Conservation (phyloP, 495 filamentous ascomycete species). For the Neurospora sp. region DNA sequence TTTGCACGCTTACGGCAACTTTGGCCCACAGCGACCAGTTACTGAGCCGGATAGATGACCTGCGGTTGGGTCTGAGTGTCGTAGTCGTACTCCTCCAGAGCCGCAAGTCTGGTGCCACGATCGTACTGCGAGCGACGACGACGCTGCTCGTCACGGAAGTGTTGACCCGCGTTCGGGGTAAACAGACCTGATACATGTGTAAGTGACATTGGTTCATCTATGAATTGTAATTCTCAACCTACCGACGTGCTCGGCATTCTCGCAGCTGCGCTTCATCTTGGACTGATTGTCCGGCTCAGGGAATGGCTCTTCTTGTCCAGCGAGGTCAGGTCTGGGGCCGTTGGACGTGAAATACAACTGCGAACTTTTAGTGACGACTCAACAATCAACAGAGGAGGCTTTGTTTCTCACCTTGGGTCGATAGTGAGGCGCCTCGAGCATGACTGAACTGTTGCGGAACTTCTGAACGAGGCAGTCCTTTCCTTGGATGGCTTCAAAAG, state of each 20-base stretch:
- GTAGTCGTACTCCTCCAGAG: slow-evolving; percentile 49
- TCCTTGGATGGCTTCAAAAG: slow-evolving; percentile 67
- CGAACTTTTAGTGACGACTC: slow-evolving; percentile 4
- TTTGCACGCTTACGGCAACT: background rate
- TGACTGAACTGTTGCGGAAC: slow-evolving; percentile 92
- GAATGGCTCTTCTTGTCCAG: slow-evolving; percentile 57
- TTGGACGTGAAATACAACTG: slow-evolving; percentile 43
- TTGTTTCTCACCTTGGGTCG: slow-evolving; percentile 61
- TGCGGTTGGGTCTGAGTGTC: slow-evolving; percentile 26
- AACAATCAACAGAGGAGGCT: background rate
- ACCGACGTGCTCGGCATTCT: slow-evolving; percentile 81
- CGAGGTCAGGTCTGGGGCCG: slow-evolving; percentile 28
- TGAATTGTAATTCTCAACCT: slow-evolving; percentile 19
- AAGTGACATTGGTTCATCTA: background rate
- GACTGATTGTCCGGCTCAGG: slow-evolving; percentile 71
- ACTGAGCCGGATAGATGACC: slow-evolving; percentile 17
- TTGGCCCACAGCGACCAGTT: background rate
- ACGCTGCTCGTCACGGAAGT: slow-evolving; percentile 65
- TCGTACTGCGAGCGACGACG: slow-evolving; percentile 69
- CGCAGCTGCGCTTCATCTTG: slow-evolving; percentile 74
- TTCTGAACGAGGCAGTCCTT: slow-evolving; percentile 83
- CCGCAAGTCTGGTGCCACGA: slow-evolving; percentile 54
- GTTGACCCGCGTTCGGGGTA: slow-evolving; percentile 61
- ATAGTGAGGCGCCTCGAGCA: slow-evolving; percentile 71
- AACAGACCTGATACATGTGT: slow-evolving; percentile 46